Evolutionary conservation across 2,329 filamentous ascomycete species (phyloP).

Genomic region (Tolypocladium guangdongense): DNA sequence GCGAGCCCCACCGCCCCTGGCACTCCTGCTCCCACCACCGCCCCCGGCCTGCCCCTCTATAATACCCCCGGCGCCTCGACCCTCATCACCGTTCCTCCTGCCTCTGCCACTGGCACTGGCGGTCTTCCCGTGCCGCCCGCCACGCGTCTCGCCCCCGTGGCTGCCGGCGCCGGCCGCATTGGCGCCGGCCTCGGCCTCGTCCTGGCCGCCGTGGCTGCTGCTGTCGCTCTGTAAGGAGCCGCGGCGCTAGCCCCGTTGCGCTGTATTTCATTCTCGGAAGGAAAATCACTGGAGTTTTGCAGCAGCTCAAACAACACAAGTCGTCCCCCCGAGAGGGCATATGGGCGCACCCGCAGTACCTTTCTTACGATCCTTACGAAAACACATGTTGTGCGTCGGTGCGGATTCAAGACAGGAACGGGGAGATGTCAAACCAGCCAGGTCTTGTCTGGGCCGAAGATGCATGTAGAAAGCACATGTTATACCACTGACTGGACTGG

Average conservation of each 20-base stretch:
- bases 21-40: constrained; percentile 9
- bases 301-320: constrained; percentile 4
- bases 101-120: constrained; percentile 21
- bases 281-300: too few species aligned
- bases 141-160: constrained; percentile 22
- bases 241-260: neutral
- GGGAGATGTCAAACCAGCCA: constrained; percentile 6
- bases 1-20: constrained; percentile 13
- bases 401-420: constrained; percentile 9
- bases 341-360: constrained; percentile 17
- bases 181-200: constrained; percentile 35
- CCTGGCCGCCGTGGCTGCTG: constrained; percentile 30
- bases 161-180: constrained; percentile 27
- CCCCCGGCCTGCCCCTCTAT: constrained; percentile 9
- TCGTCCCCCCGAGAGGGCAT: constrained; percentile 1
- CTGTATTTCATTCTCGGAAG: constrained; percentile 1
- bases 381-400: constrained; percentile 19
- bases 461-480: constrained; percentile 18
- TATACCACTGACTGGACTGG: constrained; percentile 19
- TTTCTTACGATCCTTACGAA: constrained; percentile 51
- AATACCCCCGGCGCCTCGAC: constrained; percentile 7
- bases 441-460: constrained; percentile 13
- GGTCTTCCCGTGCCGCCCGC: constrained; percentile 23
- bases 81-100: constrained; percentile 2
- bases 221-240: constrained; percentile 33